These are phyloP conservation scores for Camellia lanceoleosa DNA, from an alignment of 148 eudicot genomes.

Conservation along the genomic window DNA sequence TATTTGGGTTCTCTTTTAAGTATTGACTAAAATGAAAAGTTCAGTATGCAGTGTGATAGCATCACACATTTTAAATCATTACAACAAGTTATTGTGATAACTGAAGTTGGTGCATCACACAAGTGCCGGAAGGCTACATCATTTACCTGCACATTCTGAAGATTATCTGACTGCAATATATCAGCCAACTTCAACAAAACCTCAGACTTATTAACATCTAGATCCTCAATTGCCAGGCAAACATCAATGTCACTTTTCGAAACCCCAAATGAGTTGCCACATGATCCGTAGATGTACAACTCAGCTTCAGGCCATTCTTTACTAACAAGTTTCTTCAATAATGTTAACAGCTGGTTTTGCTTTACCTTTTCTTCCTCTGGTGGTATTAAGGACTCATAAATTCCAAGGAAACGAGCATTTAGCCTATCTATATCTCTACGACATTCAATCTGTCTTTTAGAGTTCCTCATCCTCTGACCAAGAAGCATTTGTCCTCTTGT, in stretches of 20 bases:
- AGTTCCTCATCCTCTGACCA: constrained; percentile 60
- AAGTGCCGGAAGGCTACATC: neutral
- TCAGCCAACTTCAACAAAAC: constrained; percentile 83
- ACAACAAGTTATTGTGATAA: neutral
- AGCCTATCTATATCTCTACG: constrained; percentile 61
- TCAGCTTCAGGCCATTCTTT: constrained; percentile 90
- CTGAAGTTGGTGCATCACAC: neutral
- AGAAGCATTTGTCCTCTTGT: constrained; percentile 70
- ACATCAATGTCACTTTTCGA: constrained; percentile 91
- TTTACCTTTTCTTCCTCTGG: constrained; percentile 77
- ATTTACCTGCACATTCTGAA: constrained; percentile 85
- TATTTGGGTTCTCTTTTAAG: neutral
- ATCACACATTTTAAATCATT: neutral
- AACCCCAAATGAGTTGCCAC: constrained; percentile 93
- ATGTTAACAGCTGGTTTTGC: constrained; percentile 63
- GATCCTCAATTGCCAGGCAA: constrained; percentile 67
- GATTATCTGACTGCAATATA: constrained; percentile 66
- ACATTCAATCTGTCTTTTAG: constrained; percentile 48
- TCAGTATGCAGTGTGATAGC: neutral
- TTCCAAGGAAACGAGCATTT: constrained; percentile 50
- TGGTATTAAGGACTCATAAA: constrained; percentile 75
- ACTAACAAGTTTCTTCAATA: constrained; percentile 69
- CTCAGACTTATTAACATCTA: constrained; percentile 56
- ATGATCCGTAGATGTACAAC: constrained; percentile 80
- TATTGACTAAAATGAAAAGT: neutral